phyloP scores from a whole-genome alignment of 345 rosid genomes.

The Erodium maritimum region DNA sequence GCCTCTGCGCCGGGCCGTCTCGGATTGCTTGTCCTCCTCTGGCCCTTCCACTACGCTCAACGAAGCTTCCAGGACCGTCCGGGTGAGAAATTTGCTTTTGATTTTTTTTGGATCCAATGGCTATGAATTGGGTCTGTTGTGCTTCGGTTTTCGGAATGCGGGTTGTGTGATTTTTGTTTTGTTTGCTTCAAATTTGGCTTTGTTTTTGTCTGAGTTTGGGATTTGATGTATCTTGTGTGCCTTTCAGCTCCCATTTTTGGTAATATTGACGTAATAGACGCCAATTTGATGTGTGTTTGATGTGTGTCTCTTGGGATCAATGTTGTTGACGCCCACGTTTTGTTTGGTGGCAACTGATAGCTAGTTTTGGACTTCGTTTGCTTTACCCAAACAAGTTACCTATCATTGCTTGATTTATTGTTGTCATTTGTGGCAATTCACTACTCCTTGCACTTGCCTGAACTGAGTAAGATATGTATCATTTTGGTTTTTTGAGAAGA shows the following conservation, averaged over 20 bases:
- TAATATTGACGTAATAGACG: too few species aligned
- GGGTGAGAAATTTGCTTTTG: slow-evolving; percentile 38
- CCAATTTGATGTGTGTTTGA: too few species aligned
- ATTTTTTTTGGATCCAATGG: slow-evolving; percentile 15
- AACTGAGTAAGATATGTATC: not conserved
- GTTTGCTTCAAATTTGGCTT: not conserved
- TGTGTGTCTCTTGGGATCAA: not conserved
- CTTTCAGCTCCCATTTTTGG: too few species aligned
- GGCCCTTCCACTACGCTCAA: slow-evolving; percentile 19
- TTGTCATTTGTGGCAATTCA: not conserved
- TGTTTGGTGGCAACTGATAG: not conserved
- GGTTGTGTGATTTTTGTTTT: not conserved
- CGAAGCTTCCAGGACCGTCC: slow-evolving; percentile 87
- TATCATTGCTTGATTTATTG: not conserved
- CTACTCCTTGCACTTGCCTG: not conserved
- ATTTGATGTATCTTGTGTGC: too few species aligned
- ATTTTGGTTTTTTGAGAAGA: not conserved
- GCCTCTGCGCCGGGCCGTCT: slow-evolving; percentile 87
- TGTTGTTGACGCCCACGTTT: not conserved
- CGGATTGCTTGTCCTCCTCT: slow-evolving; percentile 66
- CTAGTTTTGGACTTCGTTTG: too few species aligned
- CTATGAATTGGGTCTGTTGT: slow-evolving; percentile 17
- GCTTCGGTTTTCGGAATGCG: slow-evolving; percentile 4
- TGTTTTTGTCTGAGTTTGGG: not conserved
- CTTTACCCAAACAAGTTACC: too few species aligned